Evolutionary conservation across 176 grass and related monocot genomes (phyloP).

Genomic region (Oryza glaberrima): DNA sequence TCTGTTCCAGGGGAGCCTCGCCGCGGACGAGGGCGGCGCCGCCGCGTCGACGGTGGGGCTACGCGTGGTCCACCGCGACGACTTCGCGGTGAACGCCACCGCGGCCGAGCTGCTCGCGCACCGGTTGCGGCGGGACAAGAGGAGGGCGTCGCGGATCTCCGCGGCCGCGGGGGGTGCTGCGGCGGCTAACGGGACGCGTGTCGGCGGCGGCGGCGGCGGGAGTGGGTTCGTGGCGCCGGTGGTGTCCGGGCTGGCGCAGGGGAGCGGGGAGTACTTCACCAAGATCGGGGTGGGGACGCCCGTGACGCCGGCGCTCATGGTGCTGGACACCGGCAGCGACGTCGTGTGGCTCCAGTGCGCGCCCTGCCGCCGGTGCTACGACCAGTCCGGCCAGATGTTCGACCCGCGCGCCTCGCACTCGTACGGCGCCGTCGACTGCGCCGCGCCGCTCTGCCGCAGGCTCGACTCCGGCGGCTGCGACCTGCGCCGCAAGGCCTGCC

Average conservation of each 20-base stretch:
- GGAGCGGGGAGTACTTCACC: slow-evolving; percentile 95
- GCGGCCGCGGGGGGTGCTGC: slow-evolving; percentile 4
- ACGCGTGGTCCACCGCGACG: slow-evolving; percentile 56
- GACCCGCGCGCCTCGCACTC: slow-evolving; percentile 71
- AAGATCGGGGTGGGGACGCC: slow-evolving; percentile 87
- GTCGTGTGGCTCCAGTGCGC: slow-evolving; percentile 92
- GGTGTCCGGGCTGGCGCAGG: slow-evolving; percentile 79
- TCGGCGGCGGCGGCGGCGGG: not conserved
- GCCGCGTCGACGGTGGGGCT: slow-evolving; percentile 26
- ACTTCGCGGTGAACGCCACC: slow-evolving; percentile 43
- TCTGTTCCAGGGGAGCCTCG: slow-evolving; percentile 16
- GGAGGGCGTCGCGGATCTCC: slow-evolving; percentile 35
- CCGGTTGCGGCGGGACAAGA: slow-evolving; percentile 47
- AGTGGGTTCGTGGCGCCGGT: slow-evolving; percentile 54
- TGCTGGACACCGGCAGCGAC: slow-evolving; percentile 94
- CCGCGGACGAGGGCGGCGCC: not conserved
- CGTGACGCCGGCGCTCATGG: slow-evolving; percentile 68
- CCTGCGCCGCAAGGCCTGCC: slow-evolving; percentile 67
- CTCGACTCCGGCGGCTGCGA: slow-evolving; percentile 82
- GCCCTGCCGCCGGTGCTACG: slow-evolving; percentile 86
- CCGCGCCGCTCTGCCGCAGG: slow-evolving; percentile 62
- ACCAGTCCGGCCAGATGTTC: slow-evolving; percentile 74
- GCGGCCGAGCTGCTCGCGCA: slow-evolving; percentile 51
- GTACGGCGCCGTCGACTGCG: slow-evolving; percentile 68
- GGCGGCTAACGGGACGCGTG: slow-evolving; percentile 26